phyloP scores from a whole-genome alignment of 495 filamentous ascomycete species.

The Lasiosphaeria miniovina region DNA sequence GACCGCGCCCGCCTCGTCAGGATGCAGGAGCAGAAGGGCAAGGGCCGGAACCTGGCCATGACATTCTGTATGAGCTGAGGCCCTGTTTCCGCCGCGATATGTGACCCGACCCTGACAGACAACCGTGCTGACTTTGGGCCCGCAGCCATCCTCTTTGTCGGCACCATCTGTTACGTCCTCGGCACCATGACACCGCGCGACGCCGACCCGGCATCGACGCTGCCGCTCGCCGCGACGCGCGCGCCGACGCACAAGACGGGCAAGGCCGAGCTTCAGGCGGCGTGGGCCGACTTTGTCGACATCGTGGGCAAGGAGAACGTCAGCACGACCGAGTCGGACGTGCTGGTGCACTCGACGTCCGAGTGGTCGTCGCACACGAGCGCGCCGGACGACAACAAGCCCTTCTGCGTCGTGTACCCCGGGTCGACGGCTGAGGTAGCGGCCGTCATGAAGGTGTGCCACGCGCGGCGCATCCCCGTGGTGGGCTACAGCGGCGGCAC shows the following conservation, averaged over 20 bases:
- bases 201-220: constrained; percentile 68
- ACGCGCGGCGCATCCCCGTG: constrained; percentile 65
- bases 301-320: constrained; percentile 85
- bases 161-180: constrained; percentile 64
- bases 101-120: too few relatives aligned
- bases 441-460: constrained; percentile 71
- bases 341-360: constrained; percentile 71
- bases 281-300: constrained; percentile 85
- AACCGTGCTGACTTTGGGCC: constrained; percentile 2
- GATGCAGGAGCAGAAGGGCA: constrained; percentile 50
- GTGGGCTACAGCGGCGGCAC: constrained; percentile 76
- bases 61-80: constrained; percentile 54
- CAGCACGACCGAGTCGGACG: constrained; percentile 65
- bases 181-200: constrained; percentile 60
- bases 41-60: constrained; percentile 56
- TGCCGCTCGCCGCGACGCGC: constrained; percentile 57
- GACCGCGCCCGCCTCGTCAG: constrained; percentile 65
- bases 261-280: constrained; percentile 77
- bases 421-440: constrained; percentile 66
- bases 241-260: constrained; percentile 68
- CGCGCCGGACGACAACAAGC: constrained; percentile 41
- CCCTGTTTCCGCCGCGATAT: too few relatives aligned
- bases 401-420: constrained; percentile 66
- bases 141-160: constrained; percentile 57
- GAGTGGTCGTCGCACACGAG: constrained; percentile 81